Conservation (phyloP, 208 protist genomes). For the Trypanosoma avium region DNA sequence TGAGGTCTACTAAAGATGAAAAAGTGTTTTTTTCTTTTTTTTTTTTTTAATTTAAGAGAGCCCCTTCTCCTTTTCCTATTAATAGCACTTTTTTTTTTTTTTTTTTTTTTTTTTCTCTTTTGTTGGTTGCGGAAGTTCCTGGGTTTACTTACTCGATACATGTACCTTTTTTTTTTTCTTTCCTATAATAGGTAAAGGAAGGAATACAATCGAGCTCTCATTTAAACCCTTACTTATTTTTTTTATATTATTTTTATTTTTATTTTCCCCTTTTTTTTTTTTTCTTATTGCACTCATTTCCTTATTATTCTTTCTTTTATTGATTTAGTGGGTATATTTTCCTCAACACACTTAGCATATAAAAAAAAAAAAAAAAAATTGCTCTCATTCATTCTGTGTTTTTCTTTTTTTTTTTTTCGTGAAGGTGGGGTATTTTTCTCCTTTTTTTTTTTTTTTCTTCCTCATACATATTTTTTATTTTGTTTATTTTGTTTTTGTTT, state of each 20-base stretch:
- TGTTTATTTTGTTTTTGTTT: not conserved
- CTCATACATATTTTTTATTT: not conserved
- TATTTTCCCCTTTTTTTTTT: not conserved
- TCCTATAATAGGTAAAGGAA: too few relatives aligned
- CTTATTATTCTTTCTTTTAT: not conserved
- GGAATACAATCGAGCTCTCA: too few relatives aligned
- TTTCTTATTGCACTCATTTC: not conserved
- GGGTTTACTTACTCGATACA: too few relatives aligned
- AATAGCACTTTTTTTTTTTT: conserved; percentile 1
- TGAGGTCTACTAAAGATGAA: too few relatives aligned
- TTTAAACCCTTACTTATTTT: not conserved
- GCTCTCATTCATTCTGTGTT: not conserved
- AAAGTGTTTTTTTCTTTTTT: too few relatives aligned
- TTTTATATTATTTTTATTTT: not conserved
- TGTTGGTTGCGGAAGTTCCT: conserved; percentile 11
- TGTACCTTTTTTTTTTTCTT: too few relatives aligned
- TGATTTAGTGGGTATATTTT: not conserved
- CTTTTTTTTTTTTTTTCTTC: too few relatives aligned
- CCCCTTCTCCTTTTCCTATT: conserved; percentile 8
- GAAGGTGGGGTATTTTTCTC: too few relatives aligned
- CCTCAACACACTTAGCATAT: too few relatives aligned
- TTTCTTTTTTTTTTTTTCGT: too few relatives aligned
- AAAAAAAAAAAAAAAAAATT: not conserved
- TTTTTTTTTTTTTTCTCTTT: conserved; percentile 18
- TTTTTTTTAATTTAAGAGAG: not conserved